A percentile compares a stretch with the other conserved stretches of the same genome.
Evolutionary conservation across 2,329 filamentous ascomycete species (phyloP).

Genomic region (Raffaelea ambrosiae): DNA sequence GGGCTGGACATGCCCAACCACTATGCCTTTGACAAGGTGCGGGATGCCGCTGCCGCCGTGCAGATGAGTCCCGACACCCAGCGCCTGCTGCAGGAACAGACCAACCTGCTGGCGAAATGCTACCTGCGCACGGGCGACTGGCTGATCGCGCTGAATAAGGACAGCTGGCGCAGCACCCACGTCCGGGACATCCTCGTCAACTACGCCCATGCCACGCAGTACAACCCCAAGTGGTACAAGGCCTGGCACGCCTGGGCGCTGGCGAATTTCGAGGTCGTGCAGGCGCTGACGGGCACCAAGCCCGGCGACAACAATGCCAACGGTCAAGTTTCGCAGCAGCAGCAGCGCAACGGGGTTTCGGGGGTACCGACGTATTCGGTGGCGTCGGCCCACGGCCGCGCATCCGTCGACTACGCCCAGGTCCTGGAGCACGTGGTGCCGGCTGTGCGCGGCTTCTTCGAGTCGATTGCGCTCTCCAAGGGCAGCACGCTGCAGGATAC

Average conservation of each 20-base stretch:
- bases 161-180: constrained; percentile 80
- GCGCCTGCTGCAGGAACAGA: constrained; percentile 49
- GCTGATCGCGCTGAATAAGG: constrained; percentile 77
- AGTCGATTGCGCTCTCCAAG: constrained; percentile 85
- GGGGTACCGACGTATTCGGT: neutral
- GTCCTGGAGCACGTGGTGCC: constrained; percentile 86
- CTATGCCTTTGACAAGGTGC: constrained; percentile 40
- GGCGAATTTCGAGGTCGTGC: constrained; percentile 97
- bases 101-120: constrained; percentile 79
- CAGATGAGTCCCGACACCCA: constrained; percentile 40
- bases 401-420: constrained; percentile 54
- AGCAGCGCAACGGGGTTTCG: neutral
- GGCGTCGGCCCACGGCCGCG: no score
- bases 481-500: constrained; percentile 95
- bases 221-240: constrained; percentile 95
- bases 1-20: constrained; percentile 33
- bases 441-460: constrained; percentile 92
- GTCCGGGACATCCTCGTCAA: constrained; percentile 85
- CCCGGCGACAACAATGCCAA: neutral
- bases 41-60: constrained; percentile 22
- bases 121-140: constrained; percentile 96
- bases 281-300: constrained; percentile 50
- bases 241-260: constrained; percentile 99
- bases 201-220: constrained; percentile 85
- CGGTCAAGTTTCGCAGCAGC: neutral